Percentiles rank a stretch among this genome's conserved stretches.
Evolutionary conservation across 805 yeast genomes (phyloP).

Genomic region (Ogataea chonburiensis): DNA sequence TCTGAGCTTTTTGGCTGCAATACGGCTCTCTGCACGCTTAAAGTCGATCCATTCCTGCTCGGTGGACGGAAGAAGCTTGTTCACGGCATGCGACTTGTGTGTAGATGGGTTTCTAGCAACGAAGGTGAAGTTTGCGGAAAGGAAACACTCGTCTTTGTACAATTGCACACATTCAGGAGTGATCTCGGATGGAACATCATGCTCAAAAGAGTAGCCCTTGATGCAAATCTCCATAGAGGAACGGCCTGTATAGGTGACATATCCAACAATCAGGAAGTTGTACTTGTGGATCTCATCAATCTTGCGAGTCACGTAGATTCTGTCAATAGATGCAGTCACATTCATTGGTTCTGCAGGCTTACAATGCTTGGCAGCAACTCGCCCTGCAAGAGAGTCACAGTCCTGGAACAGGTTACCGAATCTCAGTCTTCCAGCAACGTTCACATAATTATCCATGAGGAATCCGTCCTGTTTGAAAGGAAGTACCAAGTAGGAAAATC

Average conservation of each 20-base stretch:
- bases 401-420: slow-evolving; percentile 95
- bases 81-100: slow-evolving; percentile 86
- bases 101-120: slow-evolving; percentile 94
- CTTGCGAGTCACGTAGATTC: slow-evolving; percentile 82
- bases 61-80: slow-evolving; percentile 70
- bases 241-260: slow-evolving; percentile 91
- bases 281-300: slow-evolving; percentile 73
- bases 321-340: slow-evolving; percentile 92
- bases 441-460: slow-evolving; percentile 83
- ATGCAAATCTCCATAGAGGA: slow-evolving; percentile 95
- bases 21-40: slow-evolving; percentile 85
- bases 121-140: slow-evolving; percentile 90
- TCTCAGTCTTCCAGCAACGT: slow-evolving; percentile 86
- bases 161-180: slow-evolving; percentile 57
- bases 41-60: slow-evolving; percentile 81
- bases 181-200: slow-evolving; percentile 47
- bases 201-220: slow-evolving; percentile 76
- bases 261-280: slow-evolving; percentile 84
- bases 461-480: slow-evolving; percentile 84
- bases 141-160: slow-evolving; percentile 58
- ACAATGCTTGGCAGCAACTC: slow-evolving; percentile 89
- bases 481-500: slow-evolving; percentile 64
- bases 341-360: slow-evolving; percentile 95
- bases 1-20: slow-evolving; percentile 77
- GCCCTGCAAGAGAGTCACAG: slow-evolving; percentile 89